Conservation (phyloP, 1,139 yeast species). For the Yamadazyma sp. region DNA sequence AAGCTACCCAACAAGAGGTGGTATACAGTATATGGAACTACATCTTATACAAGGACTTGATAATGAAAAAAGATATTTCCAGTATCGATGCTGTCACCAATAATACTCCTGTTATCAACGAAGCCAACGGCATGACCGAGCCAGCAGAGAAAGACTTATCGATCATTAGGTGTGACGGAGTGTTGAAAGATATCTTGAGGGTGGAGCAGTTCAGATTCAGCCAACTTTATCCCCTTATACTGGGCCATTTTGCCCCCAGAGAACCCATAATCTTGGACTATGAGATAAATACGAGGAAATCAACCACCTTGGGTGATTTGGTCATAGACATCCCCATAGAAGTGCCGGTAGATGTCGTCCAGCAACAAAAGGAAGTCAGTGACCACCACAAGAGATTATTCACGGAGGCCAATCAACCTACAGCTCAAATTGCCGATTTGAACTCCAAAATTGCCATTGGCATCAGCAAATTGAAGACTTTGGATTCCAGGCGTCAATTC, state of each 20-base stretch:
- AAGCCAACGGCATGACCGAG: constrained; percentile 13
- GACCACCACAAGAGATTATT: constrained; percentile 41
- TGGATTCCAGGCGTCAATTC: constrained; percentile 52
- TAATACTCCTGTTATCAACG: constrained; percentile 19
- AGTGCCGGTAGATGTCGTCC: constrained; percentile 47
- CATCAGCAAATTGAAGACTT: constrained; percentile 64
- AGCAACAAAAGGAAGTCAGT: constrained; percentile 38
- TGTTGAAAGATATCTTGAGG: constrained; percentile 58
- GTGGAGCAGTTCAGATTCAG: constrained; percentile 60
- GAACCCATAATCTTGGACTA: constrained; percentile 79
- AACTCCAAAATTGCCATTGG: constrained; percentile 63
- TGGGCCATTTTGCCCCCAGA: constrained; percentile 63
- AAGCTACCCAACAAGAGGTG: constrained; percentile 84
- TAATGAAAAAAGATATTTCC: constrained; percentile 40
- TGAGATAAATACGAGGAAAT: constrained; percentile 70
- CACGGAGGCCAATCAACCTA: constrained; percentile 41
- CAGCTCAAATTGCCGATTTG: constrained; percentile 52
- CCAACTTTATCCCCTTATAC: constrained; percentile 70
- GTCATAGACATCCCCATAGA: constrained; percentile 75
- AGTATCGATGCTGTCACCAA: constrained; percentile 41
- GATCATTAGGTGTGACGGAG: constrained; percentile 66
- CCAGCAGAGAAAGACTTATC: constrained; percentile 36
- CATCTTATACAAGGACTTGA: constrained; percentile 69
- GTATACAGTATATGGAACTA: constrained; percentile 88
- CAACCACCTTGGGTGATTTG: constrained; percentile 77